These are phyloP conservation scores for Coemansia sp. DNA, from an alignment of 192 early-diverging fungal genomes.

Conservation along the genomic window DNA sequence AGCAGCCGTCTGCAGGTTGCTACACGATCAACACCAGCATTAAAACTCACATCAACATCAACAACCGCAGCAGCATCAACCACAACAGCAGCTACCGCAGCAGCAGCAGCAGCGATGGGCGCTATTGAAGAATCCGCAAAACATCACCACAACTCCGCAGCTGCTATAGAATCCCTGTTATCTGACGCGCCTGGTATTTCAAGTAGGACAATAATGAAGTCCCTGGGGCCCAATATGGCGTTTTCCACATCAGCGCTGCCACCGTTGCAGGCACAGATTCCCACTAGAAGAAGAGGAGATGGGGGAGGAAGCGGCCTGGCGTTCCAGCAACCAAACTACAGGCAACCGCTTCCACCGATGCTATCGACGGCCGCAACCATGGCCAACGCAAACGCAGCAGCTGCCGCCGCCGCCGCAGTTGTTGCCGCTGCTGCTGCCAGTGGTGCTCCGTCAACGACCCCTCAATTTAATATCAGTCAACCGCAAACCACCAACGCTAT, in stretches of 20 bases:
- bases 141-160: background rate
- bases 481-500: background rate
- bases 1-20: background rate
- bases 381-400: background rate
- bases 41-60: background rate
- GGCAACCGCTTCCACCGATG: conserved; percentile 1
- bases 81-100: background rate
- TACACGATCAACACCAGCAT: background rate
- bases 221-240: background rate
- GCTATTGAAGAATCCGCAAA: background rate
- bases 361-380: background rate
- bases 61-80: too few species aligned
- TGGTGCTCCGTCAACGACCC: background rate
- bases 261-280: background rate
- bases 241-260: background rate
- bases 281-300: background rate
- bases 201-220: conserved; percentile 1
- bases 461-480: background rate
- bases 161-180: background rate
- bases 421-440: background rate
- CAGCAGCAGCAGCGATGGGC: background rate
- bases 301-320: background rate
- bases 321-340: background rate
- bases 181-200: background rate
- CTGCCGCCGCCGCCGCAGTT: background rate